Evolutionary conservation across 495 filamentous ascomycete species (phyloP).

Genomic region (Aspergillus avenaceus): DNA sequence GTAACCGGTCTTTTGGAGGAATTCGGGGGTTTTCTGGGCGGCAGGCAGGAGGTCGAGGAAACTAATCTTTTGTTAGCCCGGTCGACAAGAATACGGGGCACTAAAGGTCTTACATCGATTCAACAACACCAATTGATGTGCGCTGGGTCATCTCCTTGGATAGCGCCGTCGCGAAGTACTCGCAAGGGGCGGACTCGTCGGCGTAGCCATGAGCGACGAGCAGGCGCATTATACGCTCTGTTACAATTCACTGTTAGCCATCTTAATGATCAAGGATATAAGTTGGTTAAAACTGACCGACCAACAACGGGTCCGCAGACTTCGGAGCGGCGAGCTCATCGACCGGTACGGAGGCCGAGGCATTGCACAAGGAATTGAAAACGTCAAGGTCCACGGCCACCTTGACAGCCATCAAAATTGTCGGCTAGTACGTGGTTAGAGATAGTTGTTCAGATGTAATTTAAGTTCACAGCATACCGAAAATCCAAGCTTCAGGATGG

Average conservation of each 20-base stretch:
- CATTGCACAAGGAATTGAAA: slow-evolving; percentile 12
- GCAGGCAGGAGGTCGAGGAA: slow-evolving; percentile 13
- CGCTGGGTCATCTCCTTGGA: slow-evolving; percentile 16
- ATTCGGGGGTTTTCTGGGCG: slow-evolving; percentile 16
- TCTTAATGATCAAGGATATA: background rate
- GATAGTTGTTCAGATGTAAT: background rate
- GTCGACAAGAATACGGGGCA: background rate
- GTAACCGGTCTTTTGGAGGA: slow-evolving; percentile 11
- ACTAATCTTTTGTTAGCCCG: background rate
- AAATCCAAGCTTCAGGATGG: slow-evolving; percentile 14
- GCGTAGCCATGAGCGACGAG: slow-evolving; percentile 16
- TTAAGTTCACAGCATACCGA: slow-evolving; percentile 4
- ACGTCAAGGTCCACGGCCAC: slow-evolving; percentile 17
- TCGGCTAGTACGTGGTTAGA: slow-evolving; percentile 9
- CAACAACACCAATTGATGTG: slow-evolving; percentile 8
- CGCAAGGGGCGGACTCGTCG: slow-evolving; percentile 9
- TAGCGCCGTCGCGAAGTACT: slow-evolving; percentile 10
- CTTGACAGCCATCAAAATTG: slow-evolving; percentile 20
- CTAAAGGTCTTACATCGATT: slow-evolving; percentile 11
- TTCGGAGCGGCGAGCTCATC: slow-evolving; percentile 14
- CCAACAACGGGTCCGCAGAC: slow-evolving; percentile 14
- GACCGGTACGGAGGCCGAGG: slow-evolving; percentile 8
- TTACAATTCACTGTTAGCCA: background rate
- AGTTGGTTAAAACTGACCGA: slow-evolving; percentile 8
- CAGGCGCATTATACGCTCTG: slow-evolving; percentile 14